Conservation (phyloP, 2,329 filamentous ascomycete species). For the Ophiostoma ulmi region DNA sequence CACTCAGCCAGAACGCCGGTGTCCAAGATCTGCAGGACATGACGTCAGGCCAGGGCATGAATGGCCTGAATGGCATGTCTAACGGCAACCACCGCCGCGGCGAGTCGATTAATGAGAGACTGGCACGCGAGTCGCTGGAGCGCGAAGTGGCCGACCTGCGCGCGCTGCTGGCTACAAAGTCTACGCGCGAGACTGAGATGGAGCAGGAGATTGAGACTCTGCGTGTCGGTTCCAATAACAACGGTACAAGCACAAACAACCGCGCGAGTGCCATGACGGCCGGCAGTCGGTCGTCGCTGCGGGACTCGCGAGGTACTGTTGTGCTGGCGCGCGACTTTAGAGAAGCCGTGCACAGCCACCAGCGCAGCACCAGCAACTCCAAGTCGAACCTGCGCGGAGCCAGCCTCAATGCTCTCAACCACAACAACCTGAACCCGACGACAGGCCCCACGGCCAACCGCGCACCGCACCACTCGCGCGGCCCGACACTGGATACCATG, state of each 20-base stretch:
- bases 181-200: conserved; percentile 71
- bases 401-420: neutral
- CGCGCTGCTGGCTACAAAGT: conserved; percentile 66
- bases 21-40: conserved; percentile 8
- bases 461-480: conserved; percentile 42
- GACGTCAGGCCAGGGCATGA: conserved; percentile 25
- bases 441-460: neutral
- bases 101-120: conserved; percentile 51
- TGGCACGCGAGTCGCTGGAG: conserved; percentile 65
- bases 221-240: conserved; percentile 42
- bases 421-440: neutral
- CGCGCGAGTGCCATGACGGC: conserved; percentile 43
- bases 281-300: conserved; percentile 52
- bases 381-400: neutral
- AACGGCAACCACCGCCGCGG: conserved; percentile 43
- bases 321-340: conserved; percentile 48
- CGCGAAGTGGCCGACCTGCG: conserved; percentile 75
- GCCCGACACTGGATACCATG: conserved; percentile 60
- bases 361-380: conserved; percentile 19
- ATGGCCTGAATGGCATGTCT: conserved; percentile 24
- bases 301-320: conserved; percentile 63
- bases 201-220: conserved; percentile 72
- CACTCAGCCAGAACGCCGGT: conserved; percentile 73
- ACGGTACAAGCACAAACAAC: conserved; percentile 51
- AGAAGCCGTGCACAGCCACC: conserved; percentile 11